These are phyloP conservation scores for Camptophora hylomeconis DNA, from an alignment of 2,329 filamentous ascomycete genomes.

Conservation along the genomic window DNA sequence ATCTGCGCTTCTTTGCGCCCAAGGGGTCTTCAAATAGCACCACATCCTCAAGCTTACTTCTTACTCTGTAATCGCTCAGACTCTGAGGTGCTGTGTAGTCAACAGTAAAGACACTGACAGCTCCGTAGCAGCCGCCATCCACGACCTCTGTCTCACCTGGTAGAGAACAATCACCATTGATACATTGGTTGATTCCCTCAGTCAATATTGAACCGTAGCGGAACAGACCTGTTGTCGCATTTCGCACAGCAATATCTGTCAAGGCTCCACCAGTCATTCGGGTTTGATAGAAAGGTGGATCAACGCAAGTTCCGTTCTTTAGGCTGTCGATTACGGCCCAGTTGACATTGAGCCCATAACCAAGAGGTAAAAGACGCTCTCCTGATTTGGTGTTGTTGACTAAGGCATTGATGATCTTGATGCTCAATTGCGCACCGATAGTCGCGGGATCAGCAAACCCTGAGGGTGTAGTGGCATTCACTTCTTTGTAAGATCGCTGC, in stretches of 20 bases:
- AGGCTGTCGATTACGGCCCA: conserved; percentile 31
- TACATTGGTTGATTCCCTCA: conserved; percentile 34
- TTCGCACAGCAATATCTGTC: conserved; percentile 33
- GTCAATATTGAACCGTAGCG: conserved; percentile 27
- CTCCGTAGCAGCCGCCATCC: conserved; percentile 26
- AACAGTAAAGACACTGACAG: conserved; percentile 36
- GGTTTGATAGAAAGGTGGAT: conserved; percentile 34
- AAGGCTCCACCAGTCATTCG: conserved; percentile 37
- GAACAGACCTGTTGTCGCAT: conserved; percentile 33
- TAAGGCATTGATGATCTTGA: conserved; percentile 33
- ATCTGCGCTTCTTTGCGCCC: neutral
- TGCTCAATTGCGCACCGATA: conserved; percentile 29
- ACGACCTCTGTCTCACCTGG: conserved; percentile 39
- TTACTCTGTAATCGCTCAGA: conserved; percentile 4
- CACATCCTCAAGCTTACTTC: conserved; percentile 1
- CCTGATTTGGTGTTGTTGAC: conserved; percentile 24
- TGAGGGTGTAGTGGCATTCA: conserved; percentile 24
- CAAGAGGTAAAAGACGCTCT: conserved; percentile 29
- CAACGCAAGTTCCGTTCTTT: conserved; percentile 25
- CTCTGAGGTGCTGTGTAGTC: conserved; percentile 36
- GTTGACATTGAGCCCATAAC: conserved; percentile 40
- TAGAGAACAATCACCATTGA: conserved; percentile 39
- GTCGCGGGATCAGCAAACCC: conserved; percentile 29
- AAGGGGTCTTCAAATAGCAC: neutral
- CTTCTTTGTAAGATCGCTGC: conserved; percentile 31